phyloP scores from a whole-genome alignment of 257 asterid species.

The Knoxia roxburghii region DNA sequence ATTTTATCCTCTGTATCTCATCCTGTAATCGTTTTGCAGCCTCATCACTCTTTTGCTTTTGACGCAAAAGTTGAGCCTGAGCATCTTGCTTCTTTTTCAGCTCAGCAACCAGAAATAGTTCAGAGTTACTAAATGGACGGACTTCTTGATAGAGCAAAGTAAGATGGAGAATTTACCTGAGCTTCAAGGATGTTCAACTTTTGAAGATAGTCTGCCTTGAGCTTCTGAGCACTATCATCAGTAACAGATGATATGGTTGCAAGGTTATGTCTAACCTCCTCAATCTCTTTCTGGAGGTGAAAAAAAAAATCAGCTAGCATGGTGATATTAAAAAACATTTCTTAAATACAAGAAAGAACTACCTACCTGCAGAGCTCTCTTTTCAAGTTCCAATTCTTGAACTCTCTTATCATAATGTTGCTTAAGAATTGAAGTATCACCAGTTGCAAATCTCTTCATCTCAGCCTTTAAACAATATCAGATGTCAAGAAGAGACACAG shows the following conservation, averaged over 20 bases:
- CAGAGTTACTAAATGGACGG: conserved; percentile 15
- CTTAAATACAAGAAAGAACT: conserved; percentile 1
- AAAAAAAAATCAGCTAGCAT: conserved; percentile 18
- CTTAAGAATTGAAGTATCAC: conserved; percentile 76
- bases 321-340: background rate
- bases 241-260: conserved; percentile 63
- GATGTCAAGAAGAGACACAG: background rate
- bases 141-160: conserved; percentile 5
- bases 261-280: conserved; percentile 62
- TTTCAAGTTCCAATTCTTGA: conserved; percentile 79
- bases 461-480: conserved; percentile 52
- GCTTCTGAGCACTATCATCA: conserved; percentile 88
- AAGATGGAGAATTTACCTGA: conserved; percentile 43
- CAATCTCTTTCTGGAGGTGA: conserved; percentile 77
- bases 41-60: conserved; percentile 94
- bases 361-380: conserved; percentile 62
- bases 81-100: conserved; percentile 97
- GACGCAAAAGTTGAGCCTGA: conserved; percentile 90
- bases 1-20: conserved; percentile 90
- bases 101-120: conserved; percentile 62
- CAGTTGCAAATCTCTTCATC: conserved; percentile 60
- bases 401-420: conserved; percentile 93
- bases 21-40: conserved; percentile 81
- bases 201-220: conserved; percentile 92
- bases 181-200: conserved; percentile 84